Percentiles rank a stretch among this genome's conserved stretches.
These are phyloP conservation scores for Phoma sp. DNA, from an alignment of 2,329 filamentous ascomycete genomes.

Conservation along the genomic window DNA sequence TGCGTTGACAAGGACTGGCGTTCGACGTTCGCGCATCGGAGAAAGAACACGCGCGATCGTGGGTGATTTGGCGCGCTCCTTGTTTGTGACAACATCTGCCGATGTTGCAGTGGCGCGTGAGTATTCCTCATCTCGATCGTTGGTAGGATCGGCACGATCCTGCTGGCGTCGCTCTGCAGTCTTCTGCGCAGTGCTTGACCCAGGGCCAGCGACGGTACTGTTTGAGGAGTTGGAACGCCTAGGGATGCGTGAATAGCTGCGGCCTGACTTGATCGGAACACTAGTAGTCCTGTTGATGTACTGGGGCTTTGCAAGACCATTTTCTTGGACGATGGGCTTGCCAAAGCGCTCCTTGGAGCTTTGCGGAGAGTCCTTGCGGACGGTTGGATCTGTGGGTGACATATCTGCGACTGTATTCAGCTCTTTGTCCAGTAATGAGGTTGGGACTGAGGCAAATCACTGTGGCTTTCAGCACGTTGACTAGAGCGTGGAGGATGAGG, in stretches of 20 bases:
- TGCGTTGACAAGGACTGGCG: slow-evolving; percentile 11
- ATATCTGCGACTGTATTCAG: neutral
- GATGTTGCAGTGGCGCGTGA: neutral
- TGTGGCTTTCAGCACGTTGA: too few species aligned
- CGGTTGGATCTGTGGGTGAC: neutral
- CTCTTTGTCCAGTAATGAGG: neutral
- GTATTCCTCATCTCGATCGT: neutral
- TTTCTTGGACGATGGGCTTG: neutral
- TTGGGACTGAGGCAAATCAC: neutral
- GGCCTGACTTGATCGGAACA: neutral
- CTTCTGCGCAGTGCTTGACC: neutral
- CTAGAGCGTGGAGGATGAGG: neutral
- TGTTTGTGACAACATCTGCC: slow-evolving; percentile 10
- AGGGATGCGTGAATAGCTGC: neutral
- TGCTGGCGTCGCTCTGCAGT: neutral
- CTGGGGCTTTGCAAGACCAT: neutral
- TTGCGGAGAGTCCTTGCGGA: slow-evolving; percentile 5
- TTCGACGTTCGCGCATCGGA: slow-evolving; percentile 5
- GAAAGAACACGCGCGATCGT: slow-evolving; percentile 3
- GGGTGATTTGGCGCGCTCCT: slow-evolving; percentile 4
- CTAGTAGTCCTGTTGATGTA: neutral
- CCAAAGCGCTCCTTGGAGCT: neutral
- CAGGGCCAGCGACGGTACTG: neutral
- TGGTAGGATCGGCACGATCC: neutral
- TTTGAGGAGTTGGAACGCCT: neutral